Evolutionary conservation across 306 rosid species (phyloP).

Genomic region (Trichosanthes cucumerina): DNA sequence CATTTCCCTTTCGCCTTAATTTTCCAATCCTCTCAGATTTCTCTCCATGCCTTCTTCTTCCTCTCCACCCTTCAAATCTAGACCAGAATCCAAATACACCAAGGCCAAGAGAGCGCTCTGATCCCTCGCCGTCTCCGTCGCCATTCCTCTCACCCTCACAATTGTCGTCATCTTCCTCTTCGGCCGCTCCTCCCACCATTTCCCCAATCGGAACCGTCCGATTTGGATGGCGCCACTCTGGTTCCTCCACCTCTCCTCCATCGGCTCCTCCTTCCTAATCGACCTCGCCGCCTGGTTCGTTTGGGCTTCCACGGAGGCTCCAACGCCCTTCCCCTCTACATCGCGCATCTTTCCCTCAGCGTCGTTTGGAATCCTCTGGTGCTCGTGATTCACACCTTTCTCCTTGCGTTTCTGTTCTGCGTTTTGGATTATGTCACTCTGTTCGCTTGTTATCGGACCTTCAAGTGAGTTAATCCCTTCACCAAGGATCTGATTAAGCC

Average conservation of each 20-base stretch:
- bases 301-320: slow-evolving; percentile 42
- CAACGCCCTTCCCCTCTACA: too few relatives aligned
- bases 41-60: background rate
- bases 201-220: slow-evolving; percentile 22
- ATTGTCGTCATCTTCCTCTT: slow-evolving; percentile 24
- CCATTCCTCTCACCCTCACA: slow-evolving; percentile 31
- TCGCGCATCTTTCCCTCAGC: slow-evolving; percentile 34
- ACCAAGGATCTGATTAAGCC: slow-evolving; percentile 49
- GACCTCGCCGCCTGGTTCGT: slow-evolving; percentile 66
- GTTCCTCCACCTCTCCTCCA: slow-evolving; percentile 37
- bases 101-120: slow-evolving; percentile 37
- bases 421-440: slow-evolving; percentile 31
- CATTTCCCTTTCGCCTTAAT: background rate
- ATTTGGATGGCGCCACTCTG: slow-evolving; percentile 57
- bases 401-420: slow-evolving; percentile 27
- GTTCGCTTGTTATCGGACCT: slow-evolving; percentile 25
- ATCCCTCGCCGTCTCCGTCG: slow-evolving; percentile 35
- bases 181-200: slow-evolving; percentile 29
- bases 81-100: slow-evolving; percentile 22
- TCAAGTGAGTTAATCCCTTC: slow-evolving; percentile 39
- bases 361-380: slow-evolving; percentile 58
- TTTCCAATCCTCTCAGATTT: background rate
- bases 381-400: slow-evolving; percentile 24
- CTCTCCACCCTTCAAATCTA: slow-evolving; percentile 6
- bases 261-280: slow-evolving; percentile 42